Evolutionary conservation across 441 rosid species (phyloP).

Genomic region (Populus tomentosa): DNA sequence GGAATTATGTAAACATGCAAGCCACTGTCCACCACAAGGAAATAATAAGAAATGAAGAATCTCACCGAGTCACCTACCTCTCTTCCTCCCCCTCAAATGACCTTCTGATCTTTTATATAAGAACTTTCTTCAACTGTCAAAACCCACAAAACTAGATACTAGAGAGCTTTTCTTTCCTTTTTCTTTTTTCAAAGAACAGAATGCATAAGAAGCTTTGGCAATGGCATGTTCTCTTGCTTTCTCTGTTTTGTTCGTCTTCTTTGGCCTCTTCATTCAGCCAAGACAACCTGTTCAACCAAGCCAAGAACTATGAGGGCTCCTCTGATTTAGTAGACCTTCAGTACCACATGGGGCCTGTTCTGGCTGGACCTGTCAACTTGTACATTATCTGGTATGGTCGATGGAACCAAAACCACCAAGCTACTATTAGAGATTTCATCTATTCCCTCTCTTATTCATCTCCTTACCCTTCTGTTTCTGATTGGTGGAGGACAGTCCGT

Average conservation of each 20-base stretch:
- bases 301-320: slow-evolving; percentile 50
- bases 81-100: background rate
- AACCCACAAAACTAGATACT: background rate
- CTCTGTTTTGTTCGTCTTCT: slow-evolving; percentile 9
- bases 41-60: slow-evolving; percentile 20
- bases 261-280: slow-evolving; percentile 26
- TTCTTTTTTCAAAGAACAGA: background rate
- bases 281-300: slow-evolving; percentile 21
- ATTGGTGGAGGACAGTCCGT: slow-evolving; percentile 55
- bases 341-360: slow-evolving; percentile 70
- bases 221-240: slow-evolving; percentile 18
- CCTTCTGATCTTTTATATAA: slow-evolving; percentile 16
- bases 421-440: slow-evolving; percentile 50
- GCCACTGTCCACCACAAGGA: slow-evolving; percentile 12
- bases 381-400: slow-evolving; percentile 66
- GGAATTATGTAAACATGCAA: slow-evolving; percentile 23
- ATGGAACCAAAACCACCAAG: slow-evolving; percentile 50
- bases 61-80: slow-evolving; percentile 9
- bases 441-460: slow-evolving; percentile 47
- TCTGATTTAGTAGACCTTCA: slow-evolving; percentile 45
- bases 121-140: slow-evolving; percentile 6
- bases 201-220: slow-evolving; percentile 19
- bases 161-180: background rate
- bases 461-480: slow-evolving; percentile 52
- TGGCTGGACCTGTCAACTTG: slow-evolving; percentile 42